These are phyloP conservation scores for Halenospora varia DNA, from an alignment of 495 filamentous ascomycete species.

Conservation along the genomic window DNA sequence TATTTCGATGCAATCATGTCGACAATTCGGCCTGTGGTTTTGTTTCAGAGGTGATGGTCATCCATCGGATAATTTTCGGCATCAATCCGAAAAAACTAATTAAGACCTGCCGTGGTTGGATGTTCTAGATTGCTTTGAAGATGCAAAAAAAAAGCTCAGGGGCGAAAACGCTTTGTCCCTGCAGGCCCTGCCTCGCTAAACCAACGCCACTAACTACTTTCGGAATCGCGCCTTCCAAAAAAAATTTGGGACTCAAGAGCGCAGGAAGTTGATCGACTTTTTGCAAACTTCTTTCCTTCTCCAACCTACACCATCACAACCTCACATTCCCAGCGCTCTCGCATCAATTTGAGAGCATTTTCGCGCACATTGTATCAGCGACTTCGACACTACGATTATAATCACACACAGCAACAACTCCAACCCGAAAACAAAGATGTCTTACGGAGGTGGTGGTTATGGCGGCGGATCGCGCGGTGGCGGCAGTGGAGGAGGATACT, in stretches of 20 bases:
- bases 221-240: not conserved
- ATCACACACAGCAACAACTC: constrained; percentile 2
- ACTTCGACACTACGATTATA: constrained; percentile 9
- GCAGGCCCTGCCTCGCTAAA: not conserved
- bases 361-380: not conserved
- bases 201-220: not conserved
- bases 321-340: constrained; percentile 4
- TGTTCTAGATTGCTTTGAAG: not conserved
- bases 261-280: constrained; percentile 2
- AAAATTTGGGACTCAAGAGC: not conserved
- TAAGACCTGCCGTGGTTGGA: too few relatives aligned
- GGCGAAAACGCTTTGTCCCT: not conserved
- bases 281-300: constrained; percentile 3
- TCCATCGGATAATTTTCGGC: too few relatives aligned
- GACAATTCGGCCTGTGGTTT: too few relatives aligned
- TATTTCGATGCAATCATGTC: too few relatives aligned
- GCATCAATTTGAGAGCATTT: constrained; percentile 12
- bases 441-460: constrained; percentile 19
- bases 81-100: too few relatives aligned
- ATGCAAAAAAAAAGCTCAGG: not conserved
- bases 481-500: constrained; percentile 16
- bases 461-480: constrained; percentile 21
- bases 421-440: constrained; percentile 10
- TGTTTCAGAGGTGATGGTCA: too few relatives aligned
- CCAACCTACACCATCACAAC: constrained; percentile 6